Conservation (phyloP, 805 yeast genomes). For the Peterozyma toletana region DNA sequence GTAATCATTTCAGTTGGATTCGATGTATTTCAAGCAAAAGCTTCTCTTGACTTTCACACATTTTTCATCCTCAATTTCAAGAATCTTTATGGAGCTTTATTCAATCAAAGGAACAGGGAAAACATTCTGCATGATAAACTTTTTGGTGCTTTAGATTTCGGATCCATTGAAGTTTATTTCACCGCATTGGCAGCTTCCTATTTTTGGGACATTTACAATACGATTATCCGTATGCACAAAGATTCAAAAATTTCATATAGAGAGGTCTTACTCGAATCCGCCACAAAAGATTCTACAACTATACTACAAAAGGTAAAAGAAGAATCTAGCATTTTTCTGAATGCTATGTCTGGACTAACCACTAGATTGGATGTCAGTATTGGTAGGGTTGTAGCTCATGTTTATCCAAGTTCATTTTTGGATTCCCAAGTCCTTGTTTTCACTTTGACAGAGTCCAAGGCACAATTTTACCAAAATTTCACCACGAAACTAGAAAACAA, state of each 20-base stretch:
- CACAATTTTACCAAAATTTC: slow-evolving; percentile 42
- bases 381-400: slow-evolving; percentile 48
- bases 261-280: slow-evolving; percentile 65
- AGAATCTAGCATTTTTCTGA: slow-evolving; percentile 14
- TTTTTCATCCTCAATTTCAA: slow-evolving; percentile 58
- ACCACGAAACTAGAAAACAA: slow-evolving; percentile 43
- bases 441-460: slow-evolving; percentile 46
- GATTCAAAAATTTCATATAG: slow-evolving; percentile 68
- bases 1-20: slow-evolving; percentile 56
- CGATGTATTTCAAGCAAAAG: slow-evolving; percentile 46
- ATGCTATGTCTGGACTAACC: slow-evolving; percentile 37
- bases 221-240: slow-evolving; percentile 62
- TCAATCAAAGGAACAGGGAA: slow-evolving; percentile 53
- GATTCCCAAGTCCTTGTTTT: slow-evolving; percentile 72
- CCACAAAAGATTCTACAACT: slow-evolving; percentile 12
- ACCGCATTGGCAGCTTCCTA: slow-evolving; percentile 87
- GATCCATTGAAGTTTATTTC: slow-evolving; percentile 50
- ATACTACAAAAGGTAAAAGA: slow-evolving; percentile 10
- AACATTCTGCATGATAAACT: slow-evolving; percentile 53
- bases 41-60: slow-evolving; percentile 80
- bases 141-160: slow-evolving; percentile 41
- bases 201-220: slow-evolving; percentile 67
- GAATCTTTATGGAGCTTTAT: slow-evolving; percentile 44
- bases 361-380: slow-evolving; percentile 62
- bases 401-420: slow-evolving; percentile 76